These are phyloP conservation scores for Stylosanthes scabra DNA, from an alignment of 331 rosid species.

Conservation along the genomic window DNA sequence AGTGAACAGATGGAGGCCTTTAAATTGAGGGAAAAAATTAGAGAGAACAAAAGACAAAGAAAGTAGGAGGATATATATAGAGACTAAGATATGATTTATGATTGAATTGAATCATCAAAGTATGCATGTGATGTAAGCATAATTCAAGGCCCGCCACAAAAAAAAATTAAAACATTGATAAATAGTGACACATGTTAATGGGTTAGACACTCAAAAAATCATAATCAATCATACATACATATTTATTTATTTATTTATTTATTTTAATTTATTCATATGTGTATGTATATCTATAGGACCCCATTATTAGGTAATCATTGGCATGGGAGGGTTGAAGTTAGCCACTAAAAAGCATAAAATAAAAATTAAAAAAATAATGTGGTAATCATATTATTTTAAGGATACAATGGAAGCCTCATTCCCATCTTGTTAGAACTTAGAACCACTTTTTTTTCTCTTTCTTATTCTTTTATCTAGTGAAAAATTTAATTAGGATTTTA, in stretches of 20 bases:
- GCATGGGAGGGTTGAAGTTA: constrained; percentile 12
- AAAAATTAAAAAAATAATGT: neutral
- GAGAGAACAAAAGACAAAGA: neutral
- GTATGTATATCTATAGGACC: neutral
- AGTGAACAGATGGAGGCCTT: neutral
- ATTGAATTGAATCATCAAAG: constrained; percentile 15
- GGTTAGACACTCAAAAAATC: constrained; percentile 12
- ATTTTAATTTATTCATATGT: no score
- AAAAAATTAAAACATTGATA: neutral
- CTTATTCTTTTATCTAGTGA: no score
- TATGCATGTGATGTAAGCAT: constrained; percentile 35
- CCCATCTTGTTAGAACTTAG: no score
- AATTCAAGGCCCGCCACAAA: constrained; percentile 32
- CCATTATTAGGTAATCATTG: constrained; percentile 43
- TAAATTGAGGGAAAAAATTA: neutral
- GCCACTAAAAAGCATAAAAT: constrained; percentile 29
- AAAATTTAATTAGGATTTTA: no score
- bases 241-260: neutral
- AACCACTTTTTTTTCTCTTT: no score
- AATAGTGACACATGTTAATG: constrained; percentile 27
- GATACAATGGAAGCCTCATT: constrained; percentile 27
- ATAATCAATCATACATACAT: neutral
- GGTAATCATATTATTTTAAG: neutral
- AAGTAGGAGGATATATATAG: neutral
- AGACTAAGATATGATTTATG: constrained; percentile 39